phyloP scores from a whole-genome alignment of 345 rosid genomes.

The Combretum micranthum region DNA sequence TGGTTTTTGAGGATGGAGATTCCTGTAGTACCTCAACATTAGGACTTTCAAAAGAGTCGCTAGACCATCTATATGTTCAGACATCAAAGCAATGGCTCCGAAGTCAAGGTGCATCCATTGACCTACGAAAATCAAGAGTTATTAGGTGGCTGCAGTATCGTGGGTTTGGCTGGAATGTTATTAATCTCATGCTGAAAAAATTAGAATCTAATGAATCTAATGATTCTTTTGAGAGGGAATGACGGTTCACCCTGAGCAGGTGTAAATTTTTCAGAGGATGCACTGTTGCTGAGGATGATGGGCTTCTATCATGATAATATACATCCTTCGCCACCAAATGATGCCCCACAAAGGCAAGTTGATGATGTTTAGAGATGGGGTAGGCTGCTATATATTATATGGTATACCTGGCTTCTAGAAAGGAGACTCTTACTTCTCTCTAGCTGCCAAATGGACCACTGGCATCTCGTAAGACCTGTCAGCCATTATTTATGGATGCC shows the following conservation, averaged over 20 bases:
- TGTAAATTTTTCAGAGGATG: too few species aligned
- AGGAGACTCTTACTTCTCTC: too few species aligned
- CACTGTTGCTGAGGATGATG: too few species aligned
- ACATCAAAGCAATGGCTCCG: slow-evolving; percentile 69
- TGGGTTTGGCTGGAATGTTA: slow-evolving; percentile 72
- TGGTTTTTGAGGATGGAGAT: slow-evolving; percentile 49
- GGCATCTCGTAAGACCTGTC: too few species aligned
- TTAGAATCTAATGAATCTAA: slow-evolving; percentile 56
- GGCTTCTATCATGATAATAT: too few species aligned
- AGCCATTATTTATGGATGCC: too few species aligned
- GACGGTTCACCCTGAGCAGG: not conserved
- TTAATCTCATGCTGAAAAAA: slow-evolving; percentile 43
- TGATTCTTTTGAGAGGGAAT: slow-evolving; percentile 19
- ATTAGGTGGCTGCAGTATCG: slow-evolving; percentile 90
- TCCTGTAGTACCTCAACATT: slow-evolving; percentile 29
- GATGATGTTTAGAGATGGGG: too few species aligned
- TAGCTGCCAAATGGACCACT: too few species aligned
- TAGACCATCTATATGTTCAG: slow-evolving; percentile 62
- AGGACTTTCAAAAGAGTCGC: slow-evolving; percentile 50
- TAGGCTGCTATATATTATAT: too few species aligned
- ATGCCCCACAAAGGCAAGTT: too few species aligned
- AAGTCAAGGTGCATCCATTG: slow-evolving; percentile 49
- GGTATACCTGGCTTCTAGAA: too few species aligned
- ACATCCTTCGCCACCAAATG: too few species aligned
- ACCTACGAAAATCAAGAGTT: slow-evolving; percentile 67